These are phyloP conservation scores for Euphrasia arctica DNA, from an alignment of 305 asterid species.

Conservation along the genomic window DNA sequence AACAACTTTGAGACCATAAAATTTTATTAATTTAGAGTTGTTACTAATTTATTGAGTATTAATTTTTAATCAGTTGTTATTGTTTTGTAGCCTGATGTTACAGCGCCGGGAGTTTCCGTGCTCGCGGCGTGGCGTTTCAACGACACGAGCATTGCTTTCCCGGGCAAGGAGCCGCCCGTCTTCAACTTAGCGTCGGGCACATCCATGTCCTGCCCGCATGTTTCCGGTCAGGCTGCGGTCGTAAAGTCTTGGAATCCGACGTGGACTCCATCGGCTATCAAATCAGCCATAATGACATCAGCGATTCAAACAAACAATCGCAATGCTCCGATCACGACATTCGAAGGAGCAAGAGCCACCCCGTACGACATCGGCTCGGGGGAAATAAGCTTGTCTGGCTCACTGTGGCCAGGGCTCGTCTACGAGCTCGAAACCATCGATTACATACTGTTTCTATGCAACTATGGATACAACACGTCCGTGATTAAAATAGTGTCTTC, in stretches of 20 bases:
- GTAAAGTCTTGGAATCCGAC: neutral
- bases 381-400: neutral
- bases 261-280: neutral
- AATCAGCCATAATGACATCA: neutral
- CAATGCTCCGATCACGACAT: neutral
- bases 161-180: constrained; percentile 32
- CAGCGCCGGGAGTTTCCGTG: constrained; percentile 16
- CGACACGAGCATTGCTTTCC: too few relatives aligned
- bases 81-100: constrained; percentile 51
- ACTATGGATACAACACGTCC: neutral
- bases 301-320: neutral
- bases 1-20: too few relatives aligned
- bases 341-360: neutral
- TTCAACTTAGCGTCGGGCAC: constrained; percentile 23
- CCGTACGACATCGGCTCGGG: neutral
- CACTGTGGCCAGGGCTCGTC: neutral
- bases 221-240: neutral
- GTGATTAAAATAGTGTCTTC: neutral
- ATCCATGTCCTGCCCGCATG: neutral
- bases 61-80: neutral
- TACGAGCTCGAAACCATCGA: neutral
- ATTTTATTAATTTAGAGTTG: too few relatives aligned
- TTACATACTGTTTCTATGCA: neutral
- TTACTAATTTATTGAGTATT: too few relatives aligned
- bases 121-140: constrained; percentile 52